Base-by-base conservation (phyloP, 805 yeast species). In the Metschnikowia chrysomelidarum region DNA sequence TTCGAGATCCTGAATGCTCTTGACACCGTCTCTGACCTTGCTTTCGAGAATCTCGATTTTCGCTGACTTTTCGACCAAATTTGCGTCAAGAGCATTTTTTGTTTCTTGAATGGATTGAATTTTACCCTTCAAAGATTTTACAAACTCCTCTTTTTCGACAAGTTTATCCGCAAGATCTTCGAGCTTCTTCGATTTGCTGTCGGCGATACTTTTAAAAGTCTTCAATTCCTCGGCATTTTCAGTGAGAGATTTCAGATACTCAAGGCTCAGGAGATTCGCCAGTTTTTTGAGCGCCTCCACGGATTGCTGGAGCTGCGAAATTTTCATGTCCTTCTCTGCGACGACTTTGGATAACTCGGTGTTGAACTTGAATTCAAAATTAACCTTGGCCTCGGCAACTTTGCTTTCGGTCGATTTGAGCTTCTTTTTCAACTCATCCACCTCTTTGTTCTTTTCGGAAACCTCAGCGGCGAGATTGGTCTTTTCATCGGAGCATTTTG, bases 361-460 rank as follows among this genome's bases (percentile, higher is more conserved):
- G 36, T 54, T 57, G 39, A 59, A 47, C 30, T 55, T 53, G 45
- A 49, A 51, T 13, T 54, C 51, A 25, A 48, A 47, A 15, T 53
- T 47, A 22, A 41, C 17, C 24, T 48, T 36, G 17, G 30, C 25
- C 27, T 40, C 41, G 27, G 25, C 42, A 17, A 32, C 40, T 22
- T 32, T 35, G 7, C 34, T 45, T 15, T 34, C 29, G 21, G 32
- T 31, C 22, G 15, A 20, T 5, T 27, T 28, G 10, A 31, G 23
- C 15, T 29, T 34, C n/a, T 25, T 29, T 13, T 28, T 25, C 31
- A 37, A 32, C 9, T 33, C 41, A 5, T 36, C 40, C 14, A 17
- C 15, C 12, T 26, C 22, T 14, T 36, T 22, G 21, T 19, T 5
- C 6, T 33, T 19, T n/a, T 37, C 35, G 7, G 35, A 21, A 16